A percentile compares a stretch with the other conserved stretches of the same genome.
These are phyloP conservation scores for Selaginella tamariscina DNA, from an alignment of 75 land plant genomes.

Conservation along the genomic window DNA sequence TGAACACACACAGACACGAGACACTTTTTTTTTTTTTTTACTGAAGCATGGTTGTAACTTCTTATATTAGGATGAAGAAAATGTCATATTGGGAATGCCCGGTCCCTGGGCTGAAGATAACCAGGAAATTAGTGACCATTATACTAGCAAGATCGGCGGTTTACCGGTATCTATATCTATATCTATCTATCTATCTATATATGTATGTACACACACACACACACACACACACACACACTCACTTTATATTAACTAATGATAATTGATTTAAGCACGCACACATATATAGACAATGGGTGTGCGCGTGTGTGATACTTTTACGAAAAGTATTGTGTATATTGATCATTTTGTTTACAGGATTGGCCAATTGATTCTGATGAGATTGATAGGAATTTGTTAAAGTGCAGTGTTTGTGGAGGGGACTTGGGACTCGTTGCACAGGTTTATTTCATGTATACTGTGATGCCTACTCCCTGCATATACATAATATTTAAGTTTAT, in stretches of 20 bases:
- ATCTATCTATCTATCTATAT: neutral
- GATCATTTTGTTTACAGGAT: conserved; percentile 36
- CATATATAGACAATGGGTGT: too few relatives aligned
- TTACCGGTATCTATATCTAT: conserved; percentile 43
- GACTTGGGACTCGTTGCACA: conserved; percentile 69
- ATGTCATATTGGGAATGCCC: conserved; percentile 63
- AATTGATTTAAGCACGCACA: too few relatives aligned
- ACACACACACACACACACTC: too few relatives aligned
- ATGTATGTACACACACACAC: too few relatives aligned
- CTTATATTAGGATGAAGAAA: conserved; percentile 17
- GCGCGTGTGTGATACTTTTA: too few relatives aligned
- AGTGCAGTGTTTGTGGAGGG: conserved; percentile 48
- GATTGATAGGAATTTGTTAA: conserved; percentile 33
- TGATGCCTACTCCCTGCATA: conserved; percentile 18
- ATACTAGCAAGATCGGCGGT: conserved; percentile 80
- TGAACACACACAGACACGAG: too few relatives aligned
- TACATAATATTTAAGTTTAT: neutral
- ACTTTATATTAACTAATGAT: too few relatives aligned
- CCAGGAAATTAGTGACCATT: conserved; percentile 63
- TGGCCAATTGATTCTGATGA: conserved; percentile 41
- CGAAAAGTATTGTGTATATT: neutral
- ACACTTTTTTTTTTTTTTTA: neutral
- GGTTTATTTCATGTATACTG: conserved; percentile 31
- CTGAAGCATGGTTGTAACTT: neutral
- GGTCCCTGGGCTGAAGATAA: conserved; percentile 77